Evolutionary conservation across 148 eudicot species (phyloP), one percentile per base, ranked within the genome.

Genomic region (Beta vulgaris): DNA sequence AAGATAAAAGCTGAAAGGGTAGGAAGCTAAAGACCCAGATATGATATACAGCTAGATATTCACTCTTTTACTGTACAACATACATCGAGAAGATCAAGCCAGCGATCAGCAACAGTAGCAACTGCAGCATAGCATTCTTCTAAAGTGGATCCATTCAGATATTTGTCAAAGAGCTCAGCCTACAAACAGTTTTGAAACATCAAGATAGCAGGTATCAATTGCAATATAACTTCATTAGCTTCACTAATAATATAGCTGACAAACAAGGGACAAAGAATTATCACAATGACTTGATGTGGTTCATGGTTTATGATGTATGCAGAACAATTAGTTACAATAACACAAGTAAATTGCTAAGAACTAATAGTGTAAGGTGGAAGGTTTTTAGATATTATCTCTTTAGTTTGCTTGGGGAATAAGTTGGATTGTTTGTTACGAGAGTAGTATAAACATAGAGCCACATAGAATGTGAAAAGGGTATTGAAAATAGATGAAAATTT

Each of bases 11-110:
- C 62, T 26, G 9, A 43, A 36, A 40, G 29, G 10, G 10, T 21
- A 18, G 68, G 11, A 34, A 28, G 2, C 31, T 57, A 69, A 49
- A 68, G 42, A 68, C 58, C 28, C 53, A 49, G 39, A 72, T 31
- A 26, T 28, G 39, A 57, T 1, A 16, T 23, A 49, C 28, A 53
- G 21, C 6, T 57, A 14, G 57, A 46, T 6, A 63, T 51, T 43
- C 26, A 23, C 48, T 9, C 34, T 29, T 43, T 55, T 68, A 28
- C 6, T 0, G 11, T 71, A 51, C 72, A 63, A 85, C 98, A 62
- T 91, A 94, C 98, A 88, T 95, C 98, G 60, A 95, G 91, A 84
- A 95, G 96, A 84, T 95, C 98, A 82, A 95, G 98, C 98, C 98
- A 95, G 25, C 96, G 92, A 73, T 95, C 84, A 54, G 97, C 97